Evolutionary conservation across 202 grass and related monocot species (phyloP), one percentile per base, ranked within the genome.

Genomic region (Digitaria exilis): DNA sequence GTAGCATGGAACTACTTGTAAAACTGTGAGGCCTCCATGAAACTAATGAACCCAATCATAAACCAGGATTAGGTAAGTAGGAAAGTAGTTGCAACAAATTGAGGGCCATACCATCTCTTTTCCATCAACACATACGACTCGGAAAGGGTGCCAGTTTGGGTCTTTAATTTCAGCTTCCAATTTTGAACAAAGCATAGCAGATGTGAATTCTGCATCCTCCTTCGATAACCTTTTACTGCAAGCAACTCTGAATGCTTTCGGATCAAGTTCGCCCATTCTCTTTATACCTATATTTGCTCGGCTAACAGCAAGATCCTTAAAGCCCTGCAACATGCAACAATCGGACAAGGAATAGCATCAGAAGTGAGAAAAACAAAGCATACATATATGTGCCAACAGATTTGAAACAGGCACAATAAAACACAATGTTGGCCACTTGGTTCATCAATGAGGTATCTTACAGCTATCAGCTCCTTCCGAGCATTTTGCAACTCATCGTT

Each of bases 401-500:
- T 48, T 39, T 68, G 77, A 39, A 52, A 54, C 31, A 46, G n/a
- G 28, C 54, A 21, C 8, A 19, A 32, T 29, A 50, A 37, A 60
- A 58, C 28, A 85, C 50, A 57, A 34, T n/a, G 42, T 25, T 54
- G 60, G 9, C 22, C 34, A 54, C 11, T 15, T 54, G 44, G 39
- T 57, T 37, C 4, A 37, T 11, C 17, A 73, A 56, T 80, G 44
- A 73, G 58, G 21, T 39, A 39, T 5, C 78, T 82, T 87, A 93
- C 94, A 32, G 32, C 26, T 61, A 97, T 90, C 29, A 97, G 79
- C 69, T 91, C 89, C 62, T 97, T 97, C 71, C 88, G 84, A 76
- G 94, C 94, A 54, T 89, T 78, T 75, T 97, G 94, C 67, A 92
- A 76, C 72, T 97, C 91, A 54, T 97, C 85, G 1, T 97, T 97